phyloP scores from a whole-genome alignment of 2,329 filamentous ascomycete species.

The Atkinsonella texensis region DNA sequence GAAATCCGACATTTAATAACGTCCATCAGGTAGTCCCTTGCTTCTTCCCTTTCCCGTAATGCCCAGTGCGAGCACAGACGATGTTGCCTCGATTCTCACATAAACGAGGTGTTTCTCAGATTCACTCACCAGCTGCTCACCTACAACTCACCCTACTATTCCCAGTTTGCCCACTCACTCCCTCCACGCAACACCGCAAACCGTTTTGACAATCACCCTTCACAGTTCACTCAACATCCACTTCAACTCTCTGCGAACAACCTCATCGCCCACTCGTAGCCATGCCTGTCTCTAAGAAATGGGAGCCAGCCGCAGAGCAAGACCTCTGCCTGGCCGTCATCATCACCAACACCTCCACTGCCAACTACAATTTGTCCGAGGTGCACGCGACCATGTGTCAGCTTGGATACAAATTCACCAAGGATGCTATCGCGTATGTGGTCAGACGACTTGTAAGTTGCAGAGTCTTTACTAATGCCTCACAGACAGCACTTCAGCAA shows the following conservation, averaged over 20 bases:
- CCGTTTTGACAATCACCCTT: too few species aligned
- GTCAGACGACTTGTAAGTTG: not conserved
- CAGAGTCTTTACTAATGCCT: not conserved
- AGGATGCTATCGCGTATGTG: constrained; percentile 27
- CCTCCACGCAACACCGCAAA: not conserved
- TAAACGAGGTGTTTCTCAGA: too few species aligned
- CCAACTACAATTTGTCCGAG: constrained; percentile 21
- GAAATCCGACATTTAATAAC: too few species aligned
- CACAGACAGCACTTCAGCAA: constrained; percentile 28
- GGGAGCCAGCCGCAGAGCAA: constrained; percentile 23
- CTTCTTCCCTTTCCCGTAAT: too few species aligned
- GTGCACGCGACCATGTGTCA: constrained; percentile 19
- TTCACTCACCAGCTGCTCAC: not conserved
- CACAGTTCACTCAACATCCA: not conserved
- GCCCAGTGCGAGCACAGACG: too few species aligned
- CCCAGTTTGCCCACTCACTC: not conserved
- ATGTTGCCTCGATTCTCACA: too few species aligned
- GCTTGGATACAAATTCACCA: constrained; percentile 24
- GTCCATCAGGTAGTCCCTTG: too few species aligned
- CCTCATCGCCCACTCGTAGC: constrained; percentile 7
- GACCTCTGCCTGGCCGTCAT: constrained; percentile 27
- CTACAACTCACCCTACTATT: too few species aligned
- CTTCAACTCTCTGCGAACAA: not conserved
- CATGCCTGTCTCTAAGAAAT: constrained; percentile 23
- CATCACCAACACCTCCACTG: constrained; percentile 11